Base-by-base conservation (phyloP, 2,329 filamentous ascomycete genomes). In the Monilinia fructigena region DNA sequence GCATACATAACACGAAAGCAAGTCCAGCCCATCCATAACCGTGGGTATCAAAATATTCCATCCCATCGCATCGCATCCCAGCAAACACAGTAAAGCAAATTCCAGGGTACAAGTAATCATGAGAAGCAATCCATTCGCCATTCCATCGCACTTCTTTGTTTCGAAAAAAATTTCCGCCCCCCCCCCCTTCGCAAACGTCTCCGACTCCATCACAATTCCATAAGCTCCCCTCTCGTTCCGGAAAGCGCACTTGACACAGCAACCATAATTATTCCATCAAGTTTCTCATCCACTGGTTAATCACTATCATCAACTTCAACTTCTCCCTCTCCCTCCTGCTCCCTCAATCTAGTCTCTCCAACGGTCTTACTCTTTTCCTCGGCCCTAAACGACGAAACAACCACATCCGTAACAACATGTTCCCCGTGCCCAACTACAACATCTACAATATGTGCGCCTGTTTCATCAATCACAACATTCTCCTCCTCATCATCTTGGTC, bases 51-150 rank as follows among this genome's bases (percentile, higher is more conserved):
- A 42, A 28, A 54, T 54, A 35, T 31, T 47, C 26, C 47, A 11
- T 18, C 5, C 4, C 26, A 42, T 11, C 20, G 2, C 11, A 4
- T 31, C 18, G 23, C 7, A 20, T 28, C 31, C 20, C 20, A 55
- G 28, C 56, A 6, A 38, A 23, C 14, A 20, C 42, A 50, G 47
- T n/a, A 50, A 35, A 38, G 28, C 42, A 60, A 60, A 50, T 23
- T n/a, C 16, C 45, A 20, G 42, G 56, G 42, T 60, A 60, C 42
- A 60, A 60, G 48, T 38, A 55, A 11, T 18, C 14, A 31, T 38
- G 18, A 38, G 16, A 16, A 60, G 56, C 56, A 48, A 50, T 11
- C 23, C 26, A 11, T 14, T 20, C 4, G 3, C 53, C 10, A 6
- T 23, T 4, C 53, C 20, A 14, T 23, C 20, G 31, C 31, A 23